These are phyloP conservation scores for Russula sp. DNA, from an alignment of 768 basidiomycete genomes.

Conservation along the genomic window DNA sequence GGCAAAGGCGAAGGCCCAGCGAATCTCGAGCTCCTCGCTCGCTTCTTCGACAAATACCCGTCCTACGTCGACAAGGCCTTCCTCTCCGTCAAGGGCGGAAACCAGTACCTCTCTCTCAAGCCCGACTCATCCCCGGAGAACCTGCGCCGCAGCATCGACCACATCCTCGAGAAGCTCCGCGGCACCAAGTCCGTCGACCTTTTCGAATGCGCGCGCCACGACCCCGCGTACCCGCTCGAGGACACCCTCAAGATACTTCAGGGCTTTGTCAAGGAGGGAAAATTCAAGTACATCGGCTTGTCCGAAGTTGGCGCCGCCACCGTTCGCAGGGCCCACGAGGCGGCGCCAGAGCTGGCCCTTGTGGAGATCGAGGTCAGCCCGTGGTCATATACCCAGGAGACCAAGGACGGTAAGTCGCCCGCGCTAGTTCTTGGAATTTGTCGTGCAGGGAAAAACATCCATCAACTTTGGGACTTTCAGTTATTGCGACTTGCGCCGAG, in stretches of 20 bases:
- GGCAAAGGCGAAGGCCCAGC: slow-evolving; percentile 34
- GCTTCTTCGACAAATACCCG: slow-evolving; percentile 44
- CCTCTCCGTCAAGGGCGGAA: slow-evolving; percentile 41
- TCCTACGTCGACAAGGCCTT: slow-evolving; percentile 39
- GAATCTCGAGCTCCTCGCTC: slow-evolving; percentile 42
- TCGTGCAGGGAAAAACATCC: not conserved
- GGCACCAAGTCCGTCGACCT: slow-evolving; percentile 52
- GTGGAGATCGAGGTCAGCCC: slow-evolving; percentile 65
- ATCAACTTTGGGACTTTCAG: slow-evolving; percentile 23
- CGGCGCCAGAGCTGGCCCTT: slow-evolving; percentile 34
- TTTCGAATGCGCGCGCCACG: slow-evolving; percentile 47
- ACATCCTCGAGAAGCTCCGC: slow-evolving; percentile 38
- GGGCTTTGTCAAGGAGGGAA: slow-evolving; percentile 44
- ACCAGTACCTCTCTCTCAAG: not conserved
- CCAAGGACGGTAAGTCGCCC: slow-evolving; percentile 33
- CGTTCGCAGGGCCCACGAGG: slow-evolving; percentile 37
- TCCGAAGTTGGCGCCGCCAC: slow-evolving; percentile 47
- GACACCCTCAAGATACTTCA: slow-evolving; percentile 37
- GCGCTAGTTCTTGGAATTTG: not conserved
- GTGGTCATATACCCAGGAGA: slow-evolving; percentile 49
- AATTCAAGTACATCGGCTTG: slow-evolving; percentile 53
- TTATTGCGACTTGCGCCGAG: slow-evolving; percentile 46
- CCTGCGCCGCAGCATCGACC: slow-evolving; percentile 42
- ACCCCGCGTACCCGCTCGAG: slow-evolving; percentile 39
- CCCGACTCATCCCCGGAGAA: slow-evolving; percentile 34